phyloP scores from a whole-genome alignment of 2,329 filamentous ascomycete genomes.

The Sclerotiophoma versabilis region DNA sequence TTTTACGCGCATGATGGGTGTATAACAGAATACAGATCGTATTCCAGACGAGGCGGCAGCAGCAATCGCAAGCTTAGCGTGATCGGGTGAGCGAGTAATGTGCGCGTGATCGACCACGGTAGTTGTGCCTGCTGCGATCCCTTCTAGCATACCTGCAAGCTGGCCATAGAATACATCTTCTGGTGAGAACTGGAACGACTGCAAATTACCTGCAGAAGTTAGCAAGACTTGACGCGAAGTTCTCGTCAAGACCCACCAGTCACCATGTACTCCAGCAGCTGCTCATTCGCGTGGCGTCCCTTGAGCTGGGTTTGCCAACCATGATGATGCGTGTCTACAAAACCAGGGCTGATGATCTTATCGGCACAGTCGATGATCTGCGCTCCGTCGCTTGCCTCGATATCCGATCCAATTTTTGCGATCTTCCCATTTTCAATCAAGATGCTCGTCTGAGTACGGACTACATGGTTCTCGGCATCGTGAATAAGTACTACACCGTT shows the following conservation, averaged over 20 bases:
- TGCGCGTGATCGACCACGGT: conserved; percentile 63
- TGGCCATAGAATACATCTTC: conserved; percentile 40
- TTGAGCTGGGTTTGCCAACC: conserved; percentile 63
- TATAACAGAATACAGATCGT: conserved; percentile 54
- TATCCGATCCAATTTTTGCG: conserved; percentile 37
- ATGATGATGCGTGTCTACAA: conserved; percentile 61
- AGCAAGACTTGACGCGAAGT: conserved; percentile 41
- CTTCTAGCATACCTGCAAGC: conserved; percentile 56
- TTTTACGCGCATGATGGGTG: conserved; percentile 39
- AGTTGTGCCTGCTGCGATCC: conserved; percentile 62
- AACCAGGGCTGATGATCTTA: conserved; percentile 64
- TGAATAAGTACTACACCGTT: conserved; percentile 50
- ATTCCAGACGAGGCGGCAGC: conserved; percentile 56
- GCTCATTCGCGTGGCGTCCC: conserved; percentile 60
- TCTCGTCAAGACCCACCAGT: conserved; percentile 36
- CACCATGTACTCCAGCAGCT: conserved; percentile 54
- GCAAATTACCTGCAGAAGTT: conserved; percentile 49
- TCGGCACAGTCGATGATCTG: conserved; percentile 58
- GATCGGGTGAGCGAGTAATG: conserved; percentile 50
- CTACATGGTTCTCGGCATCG: conserved; percentile 43
- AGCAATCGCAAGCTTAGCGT: conserved; percentile 45
- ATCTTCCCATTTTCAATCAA: conserved; percentile 47
- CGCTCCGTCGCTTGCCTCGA: conserved; percentile 35
- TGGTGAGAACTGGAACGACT: conserved; percentile 37
- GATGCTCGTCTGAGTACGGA: conserved; percentile 40